Conservation (phyloP, 2,329 filamentous ascomycete genomes). For the Blastomyces emzantsi region DNA sequence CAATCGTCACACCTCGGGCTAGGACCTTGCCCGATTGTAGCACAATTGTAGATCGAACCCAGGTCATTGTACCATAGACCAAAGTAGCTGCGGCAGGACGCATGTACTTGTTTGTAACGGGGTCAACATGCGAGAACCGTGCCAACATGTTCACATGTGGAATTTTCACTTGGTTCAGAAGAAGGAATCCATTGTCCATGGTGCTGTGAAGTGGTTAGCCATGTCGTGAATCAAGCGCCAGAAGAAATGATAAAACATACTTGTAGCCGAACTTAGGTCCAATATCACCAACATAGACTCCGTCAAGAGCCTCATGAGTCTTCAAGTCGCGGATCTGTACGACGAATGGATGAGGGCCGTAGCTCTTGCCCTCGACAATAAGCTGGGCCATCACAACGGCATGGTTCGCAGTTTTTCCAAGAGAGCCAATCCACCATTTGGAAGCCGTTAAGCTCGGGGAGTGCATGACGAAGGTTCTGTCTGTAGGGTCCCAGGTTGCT, state of each 20-base stretch:
- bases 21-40: slow-evolving; percentile 62
- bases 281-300: slow-evolving; percentile 68
- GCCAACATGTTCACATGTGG: slow-evolving; percentile 66
- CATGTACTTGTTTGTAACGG: slow-evolving; percentile 58
- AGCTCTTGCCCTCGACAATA: slow-evolving; percentile 56
- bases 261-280: slow-evolving; percentile 73
- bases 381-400: slow-evolving; percentile 74
- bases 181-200: slow-evolving; percentile 73
- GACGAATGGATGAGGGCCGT: slow-evolving; percentile 69
- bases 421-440: slow-evolving; percentile 79
- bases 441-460: slow-evolving; percentile 64
- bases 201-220: slow-evolving; percentile 35
- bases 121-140: slow-evolving; percentile 60
- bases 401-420: slow-evolving; percentile 66
- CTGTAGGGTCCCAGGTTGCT: slow-evolving; percentile 62
- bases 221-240: background rate
- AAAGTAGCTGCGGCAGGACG: slow-evolving; percentile 57
- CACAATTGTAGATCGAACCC: slow-evolving; percentile 64
- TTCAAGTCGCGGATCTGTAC: slow-evolving; percentile 63
- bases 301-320: slow-evolving; percentile 59
- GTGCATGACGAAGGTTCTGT: slow-evolving; percentile 67
- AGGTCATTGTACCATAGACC: slow-evolving; percentile 68
- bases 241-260: slow-evolving; percentile 17
- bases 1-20: slow-evolving; percentile 68
- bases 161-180: slow-evolving; percentile 67